Conservation (phyloP, 148 eudicot genomes). For the Rhododendron griersonianum region DNA sequence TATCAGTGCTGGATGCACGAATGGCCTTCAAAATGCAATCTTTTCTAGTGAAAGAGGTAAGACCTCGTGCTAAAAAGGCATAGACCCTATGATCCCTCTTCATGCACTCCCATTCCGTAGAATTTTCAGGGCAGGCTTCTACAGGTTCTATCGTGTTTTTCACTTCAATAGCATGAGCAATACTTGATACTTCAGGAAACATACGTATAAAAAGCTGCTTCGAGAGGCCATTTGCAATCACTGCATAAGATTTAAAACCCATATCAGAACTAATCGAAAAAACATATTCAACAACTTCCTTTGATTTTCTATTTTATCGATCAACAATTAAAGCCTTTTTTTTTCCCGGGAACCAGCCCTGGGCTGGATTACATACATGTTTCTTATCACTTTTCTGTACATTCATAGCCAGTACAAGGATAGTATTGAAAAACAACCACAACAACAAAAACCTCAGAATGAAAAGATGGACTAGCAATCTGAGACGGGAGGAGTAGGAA, state of each 20-base stretch:
- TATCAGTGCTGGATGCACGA: conserved; percentile 84
- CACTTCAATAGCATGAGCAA: conserved; percentile 29
- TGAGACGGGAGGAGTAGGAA: neutral
- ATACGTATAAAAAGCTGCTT: conserved; percentile 54
- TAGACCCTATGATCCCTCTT: conserved; percentile 51
- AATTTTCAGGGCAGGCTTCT: conserved; percentile 34
- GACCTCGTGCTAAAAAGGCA: conserved; percentile 42
- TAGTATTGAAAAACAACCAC: neutral
- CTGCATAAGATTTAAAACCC: conserved; percentile 31
- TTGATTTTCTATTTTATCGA: neutral
- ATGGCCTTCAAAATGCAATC: conserved; percentile 60
- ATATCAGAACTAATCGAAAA: no score
- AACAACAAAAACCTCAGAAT: neutral
- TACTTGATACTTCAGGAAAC: conserved; percentile 51
- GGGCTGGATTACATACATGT: neutral
- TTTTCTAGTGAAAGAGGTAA: conserved; percentile 33
- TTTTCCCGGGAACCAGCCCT: neutral
- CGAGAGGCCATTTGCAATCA: conserved; percentile 53
- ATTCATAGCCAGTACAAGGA: neutral
- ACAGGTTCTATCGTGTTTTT: conserved; percentile 22
- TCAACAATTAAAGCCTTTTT: neutral
- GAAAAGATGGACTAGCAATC: neutral
- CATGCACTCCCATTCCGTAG: conserved; percentile 26
- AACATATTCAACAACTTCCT: no score
- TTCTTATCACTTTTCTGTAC: neutral